Evolutionary conservation across 2,329 filamentous ascomycete genomes (phyloP).

Genomic region (Sarocladiaceae sp.): DNA sequence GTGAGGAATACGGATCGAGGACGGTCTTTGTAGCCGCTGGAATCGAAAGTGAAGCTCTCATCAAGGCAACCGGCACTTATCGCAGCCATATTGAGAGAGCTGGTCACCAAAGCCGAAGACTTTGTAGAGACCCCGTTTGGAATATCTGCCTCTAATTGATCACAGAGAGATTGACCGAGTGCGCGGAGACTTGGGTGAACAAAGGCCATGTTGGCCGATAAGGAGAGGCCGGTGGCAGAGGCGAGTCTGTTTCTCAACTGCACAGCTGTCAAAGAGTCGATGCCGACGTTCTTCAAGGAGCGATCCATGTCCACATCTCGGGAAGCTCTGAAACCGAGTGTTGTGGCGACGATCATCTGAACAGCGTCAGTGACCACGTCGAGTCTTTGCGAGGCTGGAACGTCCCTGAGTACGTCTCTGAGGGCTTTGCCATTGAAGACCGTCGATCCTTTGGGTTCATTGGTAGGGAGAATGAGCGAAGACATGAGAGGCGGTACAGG

Average conservation of each 20-base stretch:
- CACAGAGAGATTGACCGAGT: conserved; percentile 6
- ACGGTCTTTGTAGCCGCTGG: neutral
- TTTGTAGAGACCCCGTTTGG: neutral
- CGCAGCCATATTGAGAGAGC: conserved; percentile 7
- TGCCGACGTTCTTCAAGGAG: conserved; percentile 13
- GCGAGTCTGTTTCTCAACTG: conserved; percentile 13
- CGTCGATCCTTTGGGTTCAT: neutral
- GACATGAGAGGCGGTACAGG: conserved; percentile 1
- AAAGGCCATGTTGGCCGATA: conserved; percentile 10
- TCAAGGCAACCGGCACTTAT: conserved; percentile 11
- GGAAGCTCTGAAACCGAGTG: conserved; percentile 11
- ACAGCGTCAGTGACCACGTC: conserved; percentile 11
- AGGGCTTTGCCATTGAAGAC: conserved; percentile 1
- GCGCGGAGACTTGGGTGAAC: conserved; percentile 11
- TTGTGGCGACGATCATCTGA: conserved; percentile 11
- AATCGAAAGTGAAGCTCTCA: conserved; percentile 9
- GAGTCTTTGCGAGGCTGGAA: neutral
- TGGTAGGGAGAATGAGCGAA: neutral
- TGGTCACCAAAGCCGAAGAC: neutral
- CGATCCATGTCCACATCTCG: conserved; percentile 12
- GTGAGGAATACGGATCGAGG: conserved; percentile 10
- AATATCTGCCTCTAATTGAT: conserved; percentile 2
- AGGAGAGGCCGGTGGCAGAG: conserved; percentile 10
- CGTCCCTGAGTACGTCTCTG: neutral
- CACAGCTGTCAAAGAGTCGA: conserved; percentile 15